Base-by-base conservation (phyloP, 2,329 filamentous ascomycete genomes). In the Alternaria incomplexa region DNA sequence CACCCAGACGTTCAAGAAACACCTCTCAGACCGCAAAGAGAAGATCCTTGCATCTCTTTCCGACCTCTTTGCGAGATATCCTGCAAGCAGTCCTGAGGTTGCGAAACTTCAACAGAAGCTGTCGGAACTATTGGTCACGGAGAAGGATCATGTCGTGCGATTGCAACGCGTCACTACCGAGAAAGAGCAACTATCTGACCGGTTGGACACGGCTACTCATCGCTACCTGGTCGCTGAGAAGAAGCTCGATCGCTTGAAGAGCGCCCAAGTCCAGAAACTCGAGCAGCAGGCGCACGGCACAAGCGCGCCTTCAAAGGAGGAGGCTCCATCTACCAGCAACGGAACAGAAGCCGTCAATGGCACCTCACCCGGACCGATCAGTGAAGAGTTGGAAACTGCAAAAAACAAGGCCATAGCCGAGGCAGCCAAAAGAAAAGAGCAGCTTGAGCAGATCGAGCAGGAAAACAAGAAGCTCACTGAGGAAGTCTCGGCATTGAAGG, bases 221-320 rank as follows among this genome's bases (percentile, higher is more conserved):
- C 89, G 96, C 68, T 98, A 97, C 75, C 93, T 98, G 83, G 92
- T 96, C 70, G 96, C 96, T 0, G 96, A 99, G 79, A 96, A 97
- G 83, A 96, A 93, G 78, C 85, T 98, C 56, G 96, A 99, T 78
- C 89, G 96, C 46, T 88, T 91, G 23, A 95, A 93, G 80, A 99
- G 96, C 76, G 83, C 89, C 15, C 93, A 97, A 61, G 93, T 97
- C 2, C 92, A 94, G 65, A 97, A 97, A 78, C 82, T 99, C 63
- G 96, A 98, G 78, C 91, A 93, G 73, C 93, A 97, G 81, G 93
- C 94, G 8, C 72, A 78, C 8, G 61, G 61, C 9, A 73, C 70
- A 11, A 70, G 64, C 30, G 65, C 66, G 17, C 50, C 56, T 20
- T 64, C 67, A 4, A 78, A 77, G 56, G 77, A 80, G 56, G 77